phyloP scores from a whole-genome alignment of 352 stramenopile species.

The Pythium sp. region DNA sequence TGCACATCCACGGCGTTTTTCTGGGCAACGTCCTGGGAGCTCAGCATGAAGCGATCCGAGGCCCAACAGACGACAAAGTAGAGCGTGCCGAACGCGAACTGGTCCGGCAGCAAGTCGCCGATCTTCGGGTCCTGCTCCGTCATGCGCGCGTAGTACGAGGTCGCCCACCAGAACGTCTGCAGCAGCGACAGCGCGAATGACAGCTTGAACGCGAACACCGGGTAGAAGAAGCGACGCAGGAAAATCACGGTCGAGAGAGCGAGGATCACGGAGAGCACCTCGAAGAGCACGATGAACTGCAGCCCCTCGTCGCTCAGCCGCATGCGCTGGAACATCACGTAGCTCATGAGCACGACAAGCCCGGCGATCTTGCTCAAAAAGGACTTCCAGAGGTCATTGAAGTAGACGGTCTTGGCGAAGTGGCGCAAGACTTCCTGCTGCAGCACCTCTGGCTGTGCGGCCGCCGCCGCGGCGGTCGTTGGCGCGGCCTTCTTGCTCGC shows the following conservation, averaged over 20 bases:
- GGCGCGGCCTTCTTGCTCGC: constrained; percentile 15
- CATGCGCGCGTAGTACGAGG: constrained; percentile 46
- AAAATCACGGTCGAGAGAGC: constrained; percentile 56
- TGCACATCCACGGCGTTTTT: constrained; percentile 61
- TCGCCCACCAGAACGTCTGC: constrained; percentile 63
- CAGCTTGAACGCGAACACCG: constrained; percentile 74
- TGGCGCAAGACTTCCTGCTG: constrained; percentile 75
- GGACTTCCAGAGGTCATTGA: constrained; percentile 83
- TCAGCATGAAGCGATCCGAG: constrained; percentile 81
- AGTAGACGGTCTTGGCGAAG: constrained; percentile 83
- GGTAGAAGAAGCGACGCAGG: constrained; percentile 53
- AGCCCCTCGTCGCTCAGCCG: constrained; percentile 39
- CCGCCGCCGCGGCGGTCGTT: constrained; percentile 9
- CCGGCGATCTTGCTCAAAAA: constrained; percentile 77
- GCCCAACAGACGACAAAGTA: constrained; percentile 79
- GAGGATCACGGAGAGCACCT: constrained; percentile 59
- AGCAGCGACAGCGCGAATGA: constrained; percentile 73
- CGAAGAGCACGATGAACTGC: constrained; percentile 58
- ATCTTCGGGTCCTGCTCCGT: constrained; percentile 40
- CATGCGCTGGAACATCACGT: constrained; percentile 62
- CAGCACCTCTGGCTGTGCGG: constrained; percentile 28
- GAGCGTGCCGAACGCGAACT: constrained; percentile 67
- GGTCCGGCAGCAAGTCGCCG: constrained; percentile 56
- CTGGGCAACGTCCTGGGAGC: constrained; percentile 58
- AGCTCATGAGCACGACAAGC: constrained; percentile 66